Percentiles rank a stretch among this genome's conserved stretches.
Evolutionary conservation across 2,329 filamentous ascomycete genomes (phyloP).

Genomic region (Fusarium circinatum): DNA sequence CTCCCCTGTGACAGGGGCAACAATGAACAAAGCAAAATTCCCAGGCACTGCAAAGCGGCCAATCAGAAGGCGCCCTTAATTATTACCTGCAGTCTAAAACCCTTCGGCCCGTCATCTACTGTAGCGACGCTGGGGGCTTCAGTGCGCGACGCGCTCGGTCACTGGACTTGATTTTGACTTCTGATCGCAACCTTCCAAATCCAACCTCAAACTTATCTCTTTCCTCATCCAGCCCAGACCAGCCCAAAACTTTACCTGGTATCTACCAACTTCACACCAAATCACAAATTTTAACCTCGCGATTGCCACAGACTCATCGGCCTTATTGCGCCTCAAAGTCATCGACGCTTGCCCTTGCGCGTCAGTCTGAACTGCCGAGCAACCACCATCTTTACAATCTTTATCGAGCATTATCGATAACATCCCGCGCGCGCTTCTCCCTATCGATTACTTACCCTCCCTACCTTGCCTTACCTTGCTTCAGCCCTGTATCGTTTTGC

Average conservation of each 20-base stretch:
- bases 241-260: not conserved
- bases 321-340: not conserved
- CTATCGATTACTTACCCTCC: not conserved
- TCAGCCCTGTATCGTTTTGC: not conserved
- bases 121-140: slow-evolving; percentile 2
- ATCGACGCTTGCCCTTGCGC: slow-evolving; percentile 3
- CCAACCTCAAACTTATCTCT: not conserved
- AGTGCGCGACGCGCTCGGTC: slow-evolving; percentile 28
- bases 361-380: slow-evolving; percentile 8
- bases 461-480: not conserved
- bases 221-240: slow-evolving; percentile 6
- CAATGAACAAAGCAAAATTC: not conserved
- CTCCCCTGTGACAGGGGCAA: slow-evolving; percentile 7
- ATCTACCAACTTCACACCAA: not conserved
- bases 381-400: not conserved
- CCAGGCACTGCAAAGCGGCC: slow-evolving; percentile 2
- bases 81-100: slow-evolving; percentile 31
- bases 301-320: not conserved
- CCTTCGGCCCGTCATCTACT: slow-evolving; percentile 17
- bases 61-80: slow-evolving; percentile 13
- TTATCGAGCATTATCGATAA: slow-evolving; percentile 9
- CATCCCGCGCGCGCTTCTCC: slow-evolving; percentile 6
- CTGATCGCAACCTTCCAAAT: slow-evolving; percentile 12
- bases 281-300: not conserved
- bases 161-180: slow-evolving; percentile 23